phyloP scores from a whole-genome alignment of 1,139 yeast genomes.

The Schwanniomyces etchellsii region DNA sequence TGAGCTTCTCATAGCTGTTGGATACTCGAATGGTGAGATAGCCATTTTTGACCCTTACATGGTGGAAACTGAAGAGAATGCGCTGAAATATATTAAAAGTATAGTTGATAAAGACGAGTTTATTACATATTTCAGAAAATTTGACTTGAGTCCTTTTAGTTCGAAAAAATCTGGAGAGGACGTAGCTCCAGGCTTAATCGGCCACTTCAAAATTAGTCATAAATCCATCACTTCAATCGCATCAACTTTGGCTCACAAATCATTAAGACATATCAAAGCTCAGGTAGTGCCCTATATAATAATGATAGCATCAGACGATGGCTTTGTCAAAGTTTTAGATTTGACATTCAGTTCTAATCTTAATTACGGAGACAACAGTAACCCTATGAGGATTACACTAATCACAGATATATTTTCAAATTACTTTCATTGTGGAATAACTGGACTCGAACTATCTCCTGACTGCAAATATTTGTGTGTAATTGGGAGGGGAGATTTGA shows the following conservation, averaged over 20 bases:
- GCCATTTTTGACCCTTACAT: conserved; percentile 27
- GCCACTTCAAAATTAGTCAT: conserved; percentile 58
- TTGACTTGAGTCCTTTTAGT: conserved; percentile 30
- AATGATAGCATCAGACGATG: conserved; percentile 63
- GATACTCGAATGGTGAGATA: conserved; percentile 39
- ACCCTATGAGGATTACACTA: conserved; percentile 27
- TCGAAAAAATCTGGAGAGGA: conserved; percentile 5
- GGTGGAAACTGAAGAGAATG: conserved; percentile 7
- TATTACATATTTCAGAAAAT: conserved; percentile 34
- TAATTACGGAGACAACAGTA: conserved; percentile 14
- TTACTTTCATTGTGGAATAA: conserved; percentile 61
- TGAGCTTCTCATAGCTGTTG: conserved; percentile 31
- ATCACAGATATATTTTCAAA: conserved; percentile 59
- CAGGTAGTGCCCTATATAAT: conserved; percentile 39
- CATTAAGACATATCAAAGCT: conserved; percentile 15
- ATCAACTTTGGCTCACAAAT: conserved; percentile 17
- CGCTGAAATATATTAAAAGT: conserved; percentile 17
- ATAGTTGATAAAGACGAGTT: conserved; percentile 30
- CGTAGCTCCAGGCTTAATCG: conserved; percentile 22
- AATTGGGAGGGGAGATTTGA: conserved; percentile 57
- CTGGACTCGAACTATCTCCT: conserved; percentile 53
- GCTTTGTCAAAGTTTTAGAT: conserved; percentile 56
- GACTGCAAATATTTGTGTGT: conserved; percentile 59
- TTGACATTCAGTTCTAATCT: conserved; percentile 21
- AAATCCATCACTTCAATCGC: conserved; percentile 41